These are phyloP conservation scores for Vitis hybrid DNA, from an alignment of 177 flowering plant species.

Conservation along the genomic window DNA sequence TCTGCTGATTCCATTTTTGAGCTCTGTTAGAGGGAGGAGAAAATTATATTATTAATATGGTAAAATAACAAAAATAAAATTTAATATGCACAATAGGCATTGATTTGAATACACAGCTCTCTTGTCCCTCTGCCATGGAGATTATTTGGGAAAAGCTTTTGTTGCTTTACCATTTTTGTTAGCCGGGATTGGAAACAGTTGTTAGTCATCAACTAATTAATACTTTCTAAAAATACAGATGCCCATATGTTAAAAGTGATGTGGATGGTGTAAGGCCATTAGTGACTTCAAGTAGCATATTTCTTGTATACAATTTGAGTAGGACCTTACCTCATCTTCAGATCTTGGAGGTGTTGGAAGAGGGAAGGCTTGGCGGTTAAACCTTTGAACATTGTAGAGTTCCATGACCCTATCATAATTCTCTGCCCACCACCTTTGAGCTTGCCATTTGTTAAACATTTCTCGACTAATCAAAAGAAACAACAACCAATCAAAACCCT, in stretches of 20 bases:
- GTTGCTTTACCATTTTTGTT: neutral
- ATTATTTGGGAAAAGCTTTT: neutral
- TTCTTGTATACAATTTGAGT: neutral
- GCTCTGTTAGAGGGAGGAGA: constrained; percentile 27
- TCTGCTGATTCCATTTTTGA: constrained; percentile 45
- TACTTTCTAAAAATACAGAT: neutral
- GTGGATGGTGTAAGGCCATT: too few relatives aligned
- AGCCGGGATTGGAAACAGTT: neutral
- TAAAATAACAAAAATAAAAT: neutral
- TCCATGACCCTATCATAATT: constrained; percentile 54
- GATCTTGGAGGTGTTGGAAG: constrained; percentile 48
- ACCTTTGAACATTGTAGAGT: constrained; percentile 53
- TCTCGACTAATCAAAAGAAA: constrained; percentile 38
- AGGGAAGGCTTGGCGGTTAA: constrained; percentile 41
- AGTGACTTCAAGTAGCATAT: neutral
- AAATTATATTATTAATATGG: neutral
- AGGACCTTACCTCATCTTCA: constrained; percentile 40
- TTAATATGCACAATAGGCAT: neutral
- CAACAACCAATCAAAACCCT: constrained; percentile 11
- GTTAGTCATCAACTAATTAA: too few relatives aligned
- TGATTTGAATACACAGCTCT: neutral
- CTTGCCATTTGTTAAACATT: constrained; percentile 52
- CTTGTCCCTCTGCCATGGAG: neutral
- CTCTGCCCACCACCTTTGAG: constrained; percentile 64
- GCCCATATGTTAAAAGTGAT: too few relatives aligned